Evolutionary conservation across 441 rosid species (phyloP), one percentile per base, ranked within the genome.

Genomic region (Omphalea diandra): DNA sequence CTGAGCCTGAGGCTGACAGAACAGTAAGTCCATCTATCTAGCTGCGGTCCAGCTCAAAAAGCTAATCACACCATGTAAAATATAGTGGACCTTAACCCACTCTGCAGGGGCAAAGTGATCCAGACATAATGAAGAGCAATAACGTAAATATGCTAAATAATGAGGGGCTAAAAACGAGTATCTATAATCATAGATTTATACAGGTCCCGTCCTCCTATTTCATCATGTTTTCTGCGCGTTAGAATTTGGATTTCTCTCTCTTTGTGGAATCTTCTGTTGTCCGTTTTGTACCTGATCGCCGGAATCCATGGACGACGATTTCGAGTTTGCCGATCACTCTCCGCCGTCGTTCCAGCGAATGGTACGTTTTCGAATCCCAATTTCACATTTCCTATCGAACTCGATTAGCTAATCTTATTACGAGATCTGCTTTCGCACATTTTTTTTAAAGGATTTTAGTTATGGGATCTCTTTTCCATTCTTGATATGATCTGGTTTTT

Each of bases 291-390:
- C 44, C 75, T 70, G 58, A 59, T 63, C 63, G n/a, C 54, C 67
- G 53, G 65, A 11, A 22, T 31, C 65, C 74, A 85, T 83, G 86
- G 77, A 53, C 11, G 84, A 80, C 53, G 83, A 82, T 54, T 75
- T 72, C 75, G 82, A 79, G 36, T 82, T 82, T 65, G 60, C 76
- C 58, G 79, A 84, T 58, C 75, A 75, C 52, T 80, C 82, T 8
- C 35, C 61, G 66, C 75, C 78, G 22, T 67, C 82, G 33, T 76
- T 80, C 33, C 61, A 82, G 62, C 47, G 57, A 47, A 60, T 75
- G 81, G 80, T 80, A 53, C 8, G 1, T 15, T 59, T 64, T 46
- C 31, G n/a, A n/a, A n/a, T n/a, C 3, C 4, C 14, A 1, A 44
- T 56, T 54, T 56, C 3, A 24, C 18, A 18, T 24, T 55, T 0